Percentiles rank a stretch among this genome's conserved stretches.
These are phyloP conservation scores for Pichia norvegensis DNA, from an alignment of 1,139 yeast species.

Conservation along the genomic window DNA sequence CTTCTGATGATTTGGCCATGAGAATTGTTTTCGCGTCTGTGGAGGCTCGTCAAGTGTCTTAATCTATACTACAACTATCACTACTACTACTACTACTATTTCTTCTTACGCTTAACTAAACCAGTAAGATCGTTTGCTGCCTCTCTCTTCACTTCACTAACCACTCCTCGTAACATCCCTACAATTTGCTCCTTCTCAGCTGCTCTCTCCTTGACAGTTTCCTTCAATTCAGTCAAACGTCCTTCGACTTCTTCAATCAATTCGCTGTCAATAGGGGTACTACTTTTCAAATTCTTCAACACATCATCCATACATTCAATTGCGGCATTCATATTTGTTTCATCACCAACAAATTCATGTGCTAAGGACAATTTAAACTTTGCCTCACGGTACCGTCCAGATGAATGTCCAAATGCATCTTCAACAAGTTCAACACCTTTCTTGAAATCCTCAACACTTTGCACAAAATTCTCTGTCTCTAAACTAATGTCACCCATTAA, in stretches of 20 bases:
- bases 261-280: slow-evolving; percentile 39
- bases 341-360: slow-evolving; percentile 54
- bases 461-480: slow-evolving; percentile 76
- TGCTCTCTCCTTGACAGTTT: slow-evolving; percentile 38
- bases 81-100: neutral
- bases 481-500: slow-evolving; percentile 82
- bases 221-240: slow-evolving; percentile 43
- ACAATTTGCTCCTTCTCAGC: slow-evolving; percentile 49
- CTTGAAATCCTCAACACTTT: slow-evolving; percentile 62
- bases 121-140: slow-evolving; percentile 49
- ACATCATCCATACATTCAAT: slow-evolving; percentile 45
- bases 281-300: slow-evolving; percentile 19
- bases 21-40: too few species aligned
- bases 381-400: slow-evolving; percentile 65
- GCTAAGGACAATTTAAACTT: slow-evolving; percentile 80
- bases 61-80: neutral
- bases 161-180: slow-evolving; percentile 53
- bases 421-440: slow-evolving; percentile 49
- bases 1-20: too few species aligned
- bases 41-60: neutral
- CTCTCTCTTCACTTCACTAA: slow-evolving; percentile 13
- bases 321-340: slow-evolving; percentile 51
- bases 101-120: slow-evolving; percentile 41
- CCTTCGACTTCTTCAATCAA: slow-evolving; percentile 50
- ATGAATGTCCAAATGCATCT: slow-evolving; percentile 43